Conservation (phyloP, 345 rosid species). For the Passiflora organensis region DNA sequence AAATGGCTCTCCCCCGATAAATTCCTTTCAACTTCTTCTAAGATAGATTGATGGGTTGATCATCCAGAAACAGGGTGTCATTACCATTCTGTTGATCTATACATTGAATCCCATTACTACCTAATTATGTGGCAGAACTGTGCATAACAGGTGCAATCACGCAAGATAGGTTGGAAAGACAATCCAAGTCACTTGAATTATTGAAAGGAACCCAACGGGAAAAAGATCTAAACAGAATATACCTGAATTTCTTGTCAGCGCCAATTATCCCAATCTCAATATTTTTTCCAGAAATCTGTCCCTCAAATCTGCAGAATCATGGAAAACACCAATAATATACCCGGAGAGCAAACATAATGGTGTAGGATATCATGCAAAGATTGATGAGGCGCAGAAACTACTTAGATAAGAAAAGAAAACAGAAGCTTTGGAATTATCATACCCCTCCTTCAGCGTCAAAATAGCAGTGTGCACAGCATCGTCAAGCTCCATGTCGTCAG, state of each 20-base stretch:
- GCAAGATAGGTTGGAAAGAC: neutral
- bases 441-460: conserved; percentile 94
- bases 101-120: neutral
- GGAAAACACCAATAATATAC: neutral
- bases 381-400: no score
- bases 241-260: conserved; percentile 75
- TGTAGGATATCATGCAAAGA: no score
- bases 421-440: conserved; percentile 6
- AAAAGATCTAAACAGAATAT: conserved; percentile 7
- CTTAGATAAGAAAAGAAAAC: neutral
- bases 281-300: conserved; percentile 64
- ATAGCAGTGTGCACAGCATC: conserved; percentile 99
- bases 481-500: conserved; percentile 98
- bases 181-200: neutral
- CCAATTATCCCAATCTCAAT: conserved; percentile 84
- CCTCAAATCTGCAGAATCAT: conserved; percentile 67
- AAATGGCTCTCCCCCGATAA: no score
- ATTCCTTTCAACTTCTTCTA: neutral
- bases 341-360: no score
- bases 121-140: neutral
- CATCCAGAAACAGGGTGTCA: neutral
- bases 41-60: neutral
- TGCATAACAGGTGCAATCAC: neutral
- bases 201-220: neutral
- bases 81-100: neutral